These are phyloP conservation scores for Angomonas ambiguus DNA, from an alignment of 208 protist genomes.

Conservation along the genomic window DNA sequence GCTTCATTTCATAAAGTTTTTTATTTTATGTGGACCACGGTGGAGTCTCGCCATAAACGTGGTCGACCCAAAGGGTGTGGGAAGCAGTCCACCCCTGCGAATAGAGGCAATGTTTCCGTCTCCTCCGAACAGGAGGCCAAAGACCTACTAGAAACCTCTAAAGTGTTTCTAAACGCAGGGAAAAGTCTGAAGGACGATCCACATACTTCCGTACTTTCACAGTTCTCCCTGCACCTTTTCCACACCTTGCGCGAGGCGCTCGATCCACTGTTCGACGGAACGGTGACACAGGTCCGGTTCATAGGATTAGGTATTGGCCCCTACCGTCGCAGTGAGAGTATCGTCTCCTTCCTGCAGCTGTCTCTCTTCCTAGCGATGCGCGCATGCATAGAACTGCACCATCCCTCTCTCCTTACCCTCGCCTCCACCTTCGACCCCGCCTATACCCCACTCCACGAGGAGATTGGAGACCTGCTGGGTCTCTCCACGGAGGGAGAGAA, in stretches of 20 bases:
- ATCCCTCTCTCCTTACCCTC: neutral
- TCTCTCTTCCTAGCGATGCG: slow-evolving; percentile 34
- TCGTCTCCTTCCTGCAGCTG: slow-evolving; percentile 51
- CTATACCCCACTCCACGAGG: slow-evolving; percentile 17
- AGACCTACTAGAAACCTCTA: neutral
- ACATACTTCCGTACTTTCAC: neutral
- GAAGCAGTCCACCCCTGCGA: neutral
- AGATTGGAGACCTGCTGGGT: slow-evolving; percentile 36
- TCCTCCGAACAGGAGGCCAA: neutral
- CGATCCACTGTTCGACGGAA: neutral
- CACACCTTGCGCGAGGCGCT: neutral
- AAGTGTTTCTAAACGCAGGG: neutral
- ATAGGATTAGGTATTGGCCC: slow-evolving; percentile 52
- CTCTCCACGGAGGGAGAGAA: slow-evolving; percentile 42
- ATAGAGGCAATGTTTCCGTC: neutral
- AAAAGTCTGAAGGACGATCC: neutral
- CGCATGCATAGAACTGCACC: slow-evolving; percentile 8
- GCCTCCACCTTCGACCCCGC: slow-evolving; percentile 20
- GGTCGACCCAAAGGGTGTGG: neutral
- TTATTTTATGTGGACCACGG: slow-evolving; percentile 7
- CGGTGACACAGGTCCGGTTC: slow-evolving; percentile 9
- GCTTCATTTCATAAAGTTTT: neutral
- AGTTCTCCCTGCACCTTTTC: neutral
- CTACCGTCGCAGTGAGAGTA: slow-evolving; percentile 31
- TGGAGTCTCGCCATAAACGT: neutral